Evolutionary conservation across 495 filamentous ascomycete species (phyloP).

Genomic region (Tuber aestivum): DNA sequence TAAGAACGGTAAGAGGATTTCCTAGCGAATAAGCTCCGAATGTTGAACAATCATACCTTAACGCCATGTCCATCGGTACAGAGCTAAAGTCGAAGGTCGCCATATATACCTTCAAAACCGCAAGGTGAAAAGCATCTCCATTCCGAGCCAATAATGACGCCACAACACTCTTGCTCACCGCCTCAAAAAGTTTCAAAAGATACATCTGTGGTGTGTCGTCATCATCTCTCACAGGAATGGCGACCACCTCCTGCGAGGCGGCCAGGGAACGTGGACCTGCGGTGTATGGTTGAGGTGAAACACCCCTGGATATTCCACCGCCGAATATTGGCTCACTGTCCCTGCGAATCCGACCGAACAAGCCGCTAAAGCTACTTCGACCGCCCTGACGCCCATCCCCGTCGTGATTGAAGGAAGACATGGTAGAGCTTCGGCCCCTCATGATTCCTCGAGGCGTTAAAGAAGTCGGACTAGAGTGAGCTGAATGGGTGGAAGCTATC

Average conservation of each 20-base stretch:
- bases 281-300: conserved; percentile 37
- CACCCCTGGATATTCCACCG: conserved; percentile 26
- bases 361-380: conserved; percentile 80
- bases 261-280: conserved; percentile 42
- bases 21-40: background rate
- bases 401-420: conserved; percentile 62
- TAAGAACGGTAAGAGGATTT: conserved; percentile 25
- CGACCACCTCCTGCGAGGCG: conserved; percentile 49
- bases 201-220: conserved; percentile 88
- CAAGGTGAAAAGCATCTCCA: conserved; percentile 72
- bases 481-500: conserved; percentile 61
- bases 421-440: conserved; percentile 74
- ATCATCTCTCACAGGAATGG: conserved; percentile 72
- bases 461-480: conserved; percentile 62
- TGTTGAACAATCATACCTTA: conserved; percentile 44
- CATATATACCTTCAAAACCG: conserved; percentile 89
- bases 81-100: conserved; percentile 87
- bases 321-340: conserved; percentile 39
- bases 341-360: conserved; percentile 55
- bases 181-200: conserved; percentile 71
- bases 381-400: conserved; percentile 57
- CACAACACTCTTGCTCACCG: conserved; percentile 68
- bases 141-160: conserved; percentile 76
- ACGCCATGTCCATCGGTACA: conserved; percentile 95
- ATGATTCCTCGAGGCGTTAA: conserved; percentile 51